Base-by-base conservation (phyloP, 2,329 filamentous ascomycete species). In the Proliferodiscus dingleyae region DNA sequence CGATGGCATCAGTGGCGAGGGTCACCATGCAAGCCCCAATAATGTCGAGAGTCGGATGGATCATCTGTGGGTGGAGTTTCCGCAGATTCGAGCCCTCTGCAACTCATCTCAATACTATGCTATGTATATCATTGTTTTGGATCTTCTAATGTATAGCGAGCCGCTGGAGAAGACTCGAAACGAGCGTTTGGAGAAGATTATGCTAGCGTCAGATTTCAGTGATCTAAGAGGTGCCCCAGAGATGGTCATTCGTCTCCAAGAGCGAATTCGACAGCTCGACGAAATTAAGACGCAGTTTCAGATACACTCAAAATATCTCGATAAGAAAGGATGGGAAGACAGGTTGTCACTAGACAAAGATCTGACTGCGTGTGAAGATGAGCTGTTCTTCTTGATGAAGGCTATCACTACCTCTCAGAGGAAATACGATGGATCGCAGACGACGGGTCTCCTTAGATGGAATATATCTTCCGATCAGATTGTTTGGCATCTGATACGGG, bases 341-440 rank as follows among this genome's bases (percentile, higher is more conserved):
- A 81, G 89, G 26, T 74, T 96, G 48, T 71, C 83, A n/a, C 76
- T 99, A 34, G 93, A 98, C 62, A 84, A 87, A 41, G 93, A 98
- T 62, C 72, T 98, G 41, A 80, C 88, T 8, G 81, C 81, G 16
- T 96, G 89, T 60, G 93, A 97, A 64, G 93, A 98, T 60, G 94
- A 99, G 66, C 70, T 99, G 7, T 99, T 98, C 74, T 98, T 98
- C 70, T 87, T 98, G 73, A 97, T 98, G 93, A 97, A 98, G 61
- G 94, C 93, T 30, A 98, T 98, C 63, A 98, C 93, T 1, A 94
- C 89, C 2, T 94, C 91, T 4, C 93, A 98, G 66, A 78, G 89
- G 49, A 93, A 90, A 63, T 83, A 81, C 52, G 89, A 95, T 49
- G 78, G 78, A 40, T 80, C 81, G 5, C 79, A 89, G 52, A 85